Evolutionary conservation across 371 early-diverging fungal species (phyloP).

Genomic region (Dichotomocladium elegans): DNA sequence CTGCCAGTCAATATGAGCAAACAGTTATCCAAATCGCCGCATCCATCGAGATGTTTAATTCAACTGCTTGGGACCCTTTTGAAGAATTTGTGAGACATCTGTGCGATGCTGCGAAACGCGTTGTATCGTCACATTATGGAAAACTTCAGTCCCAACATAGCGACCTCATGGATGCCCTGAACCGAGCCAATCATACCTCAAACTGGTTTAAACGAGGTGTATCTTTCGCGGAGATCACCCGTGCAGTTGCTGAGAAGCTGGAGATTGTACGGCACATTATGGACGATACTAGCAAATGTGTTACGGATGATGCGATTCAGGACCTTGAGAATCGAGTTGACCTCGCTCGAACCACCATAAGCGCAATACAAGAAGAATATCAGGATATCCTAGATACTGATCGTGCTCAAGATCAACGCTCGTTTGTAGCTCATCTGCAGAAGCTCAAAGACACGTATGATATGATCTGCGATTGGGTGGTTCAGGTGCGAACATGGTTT

Average conservation of each 20-base stretch:
- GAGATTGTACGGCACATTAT: slow-evolving; percentile 38
- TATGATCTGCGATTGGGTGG: slow-evolving; percentile 36
- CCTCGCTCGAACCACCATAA: slow-evolving; percentile 23
- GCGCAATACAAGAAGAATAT: slow-evolving; percentile 25
- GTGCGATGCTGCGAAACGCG: neutral
- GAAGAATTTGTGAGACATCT: neutral
- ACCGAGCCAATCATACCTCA: neutral
- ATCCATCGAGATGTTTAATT: slow-evolving; percentile 1
- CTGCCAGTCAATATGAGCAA: slow-evolving; percentile 15
- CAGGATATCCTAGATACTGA: slow-evolving; percentile 6
- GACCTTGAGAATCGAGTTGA: slow-evolving; percentile 31
- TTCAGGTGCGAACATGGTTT: slow-evolving; percentile 31
- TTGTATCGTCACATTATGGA: slow-evolving; percentile 2
- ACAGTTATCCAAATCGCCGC: slow-evolving; percentile 2
- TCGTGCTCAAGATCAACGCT: neutral
- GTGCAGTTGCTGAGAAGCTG: slow-evolving; percentile 32
- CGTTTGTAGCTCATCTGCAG: slow-evolving; percentile 9
- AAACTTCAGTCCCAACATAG: slow-evolving; percentile 6
- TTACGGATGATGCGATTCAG: slow-evolving; percentile 27
- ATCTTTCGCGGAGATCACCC: slow-evolving; percentile 34
- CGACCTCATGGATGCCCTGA: neutral
- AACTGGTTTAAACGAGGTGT: slow-evolving; percentile 14
- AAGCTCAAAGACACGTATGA: slow-evolving; percentile 18
- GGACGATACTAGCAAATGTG: slow-evolving; percentile 24
- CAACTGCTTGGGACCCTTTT: slow-evolving; percentile 6